Evolutionary conservation across 1,139 yeast species (phyloP).

Genomic region (Kluyveromyces sp.): DNA sequence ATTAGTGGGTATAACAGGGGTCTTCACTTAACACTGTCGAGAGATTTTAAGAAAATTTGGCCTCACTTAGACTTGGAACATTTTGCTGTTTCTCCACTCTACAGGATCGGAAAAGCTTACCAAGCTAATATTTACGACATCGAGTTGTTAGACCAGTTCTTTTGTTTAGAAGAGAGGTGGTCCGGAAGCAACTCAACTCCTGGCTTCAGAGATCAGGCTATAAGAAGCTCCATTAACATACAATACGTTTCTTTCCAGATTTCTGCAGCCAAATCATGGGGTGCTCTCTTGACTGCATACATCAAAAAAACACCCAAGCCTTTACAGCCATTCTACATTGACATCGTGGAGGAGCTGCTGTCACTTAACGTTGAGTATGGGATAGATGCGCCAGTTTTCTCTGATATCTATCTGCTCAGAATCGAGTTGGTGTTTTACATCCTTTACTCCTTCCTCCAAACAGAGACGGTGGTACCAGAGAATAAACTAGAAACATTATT

Average conservation of each 20-base stretch:
- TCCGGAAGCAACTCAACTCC: conserved; percentile 25
- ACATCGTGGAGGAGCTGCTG: conserved; percentile 45
- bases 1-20: conserved; percentile 39
- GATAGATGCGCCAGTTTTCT: conserved; percentile 41
- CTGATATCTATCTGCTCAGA: conserved; percentile 52
- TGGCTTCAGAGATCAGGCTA: conserved; percentile 46
- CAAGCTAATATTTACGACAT: conserved; percentile 53
- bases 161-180: conserved; percentile 48
- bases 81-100: conserved; percentile 45
- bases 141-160: conserved; percentile 53
- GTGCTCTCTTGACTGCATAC: conserved; percentile 65
- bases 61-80: conserved; percentile 43
- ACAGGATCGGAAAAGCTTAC: conserved; percentile 46
- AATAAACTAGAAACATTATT: conserved; percentile 19
- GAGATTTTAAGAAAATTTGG: conserved; percentile 44
- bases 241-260: conserved; percentile 65
- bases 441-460: conserved; percentile 39
- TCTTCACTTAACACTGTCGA: conserved; percentile 41
- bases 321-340: conserved; percentile 37
- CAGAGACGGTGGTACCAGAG: conserved; percentile 27
- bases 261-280: conserved; percentile 65
- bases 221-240: conserved; percentile 54
- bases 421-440: conserved; percentile 66
- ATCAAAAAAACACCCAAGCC: conserved; percentile 34
- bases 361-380: conserved; percentile 50